phyloP scores from a whole-genome alignment of 148 eudicot genomes.

The Arbutus unedo region DNA sequence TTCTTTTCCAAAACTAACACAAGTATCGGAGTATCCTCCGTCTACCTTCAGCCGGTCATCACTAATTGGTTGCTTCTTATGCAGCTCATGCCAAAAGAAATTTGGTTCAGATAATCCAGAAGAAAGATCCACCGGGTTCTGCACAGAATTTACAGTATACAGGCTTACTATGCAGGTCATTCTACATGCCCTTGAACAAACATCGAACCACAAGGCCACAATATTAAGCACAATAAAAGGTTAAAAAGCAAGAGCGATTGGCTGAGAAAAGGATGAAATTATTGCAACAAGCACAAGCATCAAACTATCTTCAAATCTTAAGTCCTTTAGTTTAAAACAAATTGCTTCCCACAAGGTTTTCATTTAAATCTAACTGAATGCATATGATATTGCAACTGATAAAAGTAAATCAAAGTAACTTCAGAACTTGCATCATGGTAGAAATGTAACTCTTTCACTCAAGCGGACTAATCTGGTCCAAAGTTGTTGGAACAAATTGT shows the following conservation, averaged over 20 bases:
- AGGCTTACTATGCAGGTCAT: neutral
- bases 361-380: neutral
- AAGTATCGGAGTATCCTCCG: too few species aligned
- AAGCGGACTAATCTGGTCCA: too few species aligned
- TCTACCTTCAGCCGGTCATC: too few species aligned
- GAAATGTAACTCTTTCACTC: neutral
- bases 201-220: neutral
- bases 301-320: neutral
- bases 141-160: too few species aligned
- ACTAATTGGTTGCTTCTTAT: too few species aligned
- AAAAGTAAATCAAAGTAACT: neutral
- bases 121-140: too few species aligned
- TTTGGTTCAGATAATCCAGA: too few species aligned
- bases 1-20: too few species aligned
- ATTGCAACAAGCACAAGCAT: neutral
- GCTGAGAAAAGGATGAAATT: neutral
- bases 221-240: slow-evolving; percentile 5
- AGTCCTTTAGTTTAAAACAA: neutral
- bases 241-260: slow-evolving; percentile 2
- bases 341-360: neutral
- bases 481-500: too few species aligned
- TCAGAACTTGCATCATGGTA: slow-evolving; percentile 1
- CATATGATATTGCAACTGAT: neutral
- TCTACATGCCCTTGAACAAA: neutral
- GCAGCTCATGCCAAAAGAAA: too few species aligned